Conservation (phyloP, 345 rosid species). For the Lepidium didymum region DNA sequence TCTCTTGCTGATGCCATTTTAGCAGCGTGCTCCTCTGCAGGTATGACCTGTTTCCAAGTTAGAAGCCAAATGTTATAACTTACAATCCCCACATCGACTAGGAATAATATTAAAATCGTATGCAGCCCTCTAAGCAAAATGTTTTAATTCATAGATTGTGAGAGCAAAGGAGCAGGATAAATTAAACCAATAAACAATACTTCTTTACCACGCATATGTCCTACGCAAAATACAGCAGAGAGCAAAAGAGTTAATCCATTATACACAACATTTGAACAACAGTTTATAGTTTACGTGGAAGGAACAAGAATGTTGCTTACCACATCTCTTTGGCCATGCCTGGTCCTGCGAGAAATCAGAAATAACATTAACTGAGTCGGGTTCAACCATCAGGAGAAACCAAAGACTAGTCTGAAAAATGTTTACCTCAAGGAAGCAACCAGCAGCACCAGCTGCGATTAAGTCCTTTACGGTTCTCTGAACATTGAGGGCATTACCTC, state of each 20-base stretch:
- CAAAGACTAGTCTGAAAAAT: not conserved
- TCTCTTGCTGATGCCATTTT: slow-evolving; percentile 50
- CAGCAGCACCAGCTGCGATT: slow-evolving; percentile 52
- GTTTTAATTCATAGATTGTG: not conserved
- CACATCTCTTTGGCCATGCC: slow-evolving; percentile 61
- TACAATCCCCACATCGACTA: not conserved
- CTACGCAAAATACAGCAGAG: slow-evolving; percentile 14
- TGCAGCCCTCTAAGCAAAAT: not conserved
- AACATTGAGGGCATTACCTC: slow-evolving; percentile 52
- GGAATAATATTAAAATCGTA: not conserved
- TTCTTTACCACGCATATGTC: slow-evolving; percentile 58
- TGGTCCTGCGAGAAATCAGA: slow-evolving; percentile 35
- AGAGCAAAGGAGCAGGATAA: not conserved
- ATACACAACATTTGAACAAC: not conserved
- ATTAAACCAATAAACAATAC: slow-evolving; percentile 14
- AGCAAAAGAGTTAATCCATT: not conserved
- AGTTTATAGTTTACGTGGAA: not conserved
- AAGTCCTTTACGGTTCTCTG: slow-evolving; percentile 50
- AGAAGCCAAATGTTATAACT: not conserved
- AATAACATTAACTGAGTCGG: not conserved
- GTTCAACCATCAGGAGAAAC: not conserved
- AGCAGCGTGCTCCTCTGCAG: slow-evolving; percentile 51
- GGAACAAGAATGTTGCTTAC: slow-evolving; percentile 20
- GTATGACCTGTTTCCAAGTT: slow-evolving; percentile 33
- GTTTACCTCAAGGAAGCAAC: slow-evolving; percentile 56